Percentiles rank a stretch among this genome's conserved stretches.
These are phyloP conservation scores for Lecanosticta acicola DNA, from an alignment of 2,329 filamentous ascomycete species.

Conservation along the genomic window DNA sequence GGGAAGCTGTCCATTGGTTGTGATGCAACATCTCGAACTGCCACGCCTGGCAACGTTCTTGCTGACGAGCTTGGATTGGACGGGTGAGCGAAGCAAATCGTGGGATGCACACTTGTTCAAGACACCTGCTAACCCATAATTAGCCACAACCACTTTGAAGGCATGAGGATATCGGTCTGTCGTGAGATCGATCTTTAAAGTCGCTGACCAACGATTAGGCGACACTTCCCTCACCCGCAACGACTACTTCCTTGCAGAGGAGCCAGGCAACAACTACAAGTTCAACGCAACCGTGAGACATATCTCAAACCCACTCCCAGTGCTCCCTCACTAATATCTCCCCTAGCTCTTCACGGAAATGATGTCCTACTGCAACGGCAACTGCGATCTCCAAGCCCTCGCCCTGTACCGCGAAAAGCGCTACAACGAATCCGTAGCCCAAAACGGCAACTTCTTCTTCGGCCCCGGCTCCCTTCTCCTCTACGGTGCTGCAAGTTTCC, in stretches of 20 bases:
- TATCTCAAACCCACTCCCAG: constrained; percentile 23
- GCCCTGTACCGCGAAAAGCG: constrained; percentile 35
- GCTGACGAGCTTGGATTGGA: constrained; percentile 40
- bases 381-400: constrained; percentile 18
- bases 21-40: constrained; percentile 39
- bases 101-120: too few relatives aligned
- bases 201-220: too few relatives aligned
- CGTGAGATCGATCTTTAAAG: too few relatives aligned
- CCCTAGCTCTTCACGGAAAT: constrained; percentile 2
- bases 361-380: constrained; percentile 2
- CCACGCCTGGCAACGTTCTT: constrained; percentile 24
- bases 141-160: constrained; percentile 44
- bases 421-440: constrained; percentile 21
- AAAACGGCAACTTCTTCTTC: constrained; percentile 26
- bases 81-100: too few relatives aligned
- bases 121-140: too few relatives aligned
- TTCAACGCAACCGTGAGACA: constrained; percentile 37
- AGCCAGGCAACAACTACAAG: constrained; percentile 35
- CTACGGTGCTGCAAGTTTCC: constrained; percentile 40
- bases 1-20: constrained; percentile 42
- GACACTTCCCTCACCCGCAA: constrained; percentile 40
- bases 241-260: constrained; percentile 36
- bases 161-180: too few relatives aligned
- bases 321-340: too few relatives aligned
- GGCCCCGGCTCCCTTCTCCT: constrained; percentile 37